These are phyloP conservation scores for Millerozyma miso DNA, from an alignment of 805 yeast species.

Conservation along the genomic window DNA sequence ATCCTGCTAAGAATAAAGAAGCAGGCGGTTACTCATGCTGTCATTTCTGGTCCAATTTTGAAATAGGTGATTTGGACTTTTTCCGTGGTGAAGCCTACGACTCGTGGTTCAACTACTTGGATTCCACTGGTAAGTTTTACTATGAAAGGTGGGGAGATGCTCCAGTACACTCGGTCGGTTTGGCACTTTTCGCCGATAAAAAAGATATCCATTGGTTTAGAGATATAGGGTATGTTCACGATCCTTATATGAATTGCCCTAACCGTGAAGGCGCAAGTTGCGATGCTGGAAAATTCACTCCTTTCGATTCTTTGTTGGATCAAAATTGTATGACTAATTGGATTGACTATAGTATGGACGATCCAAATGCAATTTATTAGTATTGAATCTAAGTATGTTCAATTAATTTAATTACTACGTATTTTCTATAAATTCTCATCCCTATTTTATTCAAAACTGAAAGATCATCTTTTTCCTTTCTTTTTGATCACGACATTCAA, in stretches of 20 bases:
- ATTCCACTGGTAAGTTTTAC: conserved; percentile 72
- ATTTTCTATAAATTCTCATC: not conserved
- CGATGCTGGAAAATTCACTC: conserved; percentile 50
- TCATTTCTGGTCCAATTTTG: conserved; percentile 91
- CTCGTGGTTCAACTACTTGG: conserved; percentile 60
- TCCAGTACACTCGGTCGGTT: conserved; percentile 78
- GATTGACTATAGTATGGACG: conserved; percentile 43
- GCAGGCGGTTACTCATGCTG: conserved; percentile 61
- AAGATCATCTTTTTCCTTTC: conserved; percentile 15
- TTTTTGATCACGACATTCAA: conserved; percentile 35
- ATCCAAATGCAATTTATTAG: conserved; percentile 11
- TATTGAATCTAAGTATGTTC: not conserved
- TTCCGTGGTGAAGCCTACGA: conserved; percentile 65
- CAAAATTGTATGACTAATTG: conserved; percentile 77
- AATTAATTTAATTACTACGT: not conserved
- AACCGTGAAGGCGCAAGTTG: conserved; percentile 47
- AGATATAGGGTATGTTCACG: conserved; percentile 75
- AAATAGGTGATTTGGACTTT: conserved; percentile 81
- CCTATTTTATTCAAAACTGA: not conserved
- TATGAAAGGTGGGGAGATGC: conserved; percentile 96
- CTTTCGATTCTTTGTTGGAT: conserved; percentile 46
- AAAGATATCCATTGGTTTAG: conserved; percentile 78
- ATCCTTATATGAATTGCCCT: conserved; percentile 78
- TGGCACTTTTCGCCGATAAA: conserved; percentile 67
- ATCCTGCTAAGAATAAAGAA: conserved; percentile 38